Evolutionary conservation across 2,329 filamentous ascomycete species (phyloP).

Genomic region (Fusarium kyushuense): DNA sequence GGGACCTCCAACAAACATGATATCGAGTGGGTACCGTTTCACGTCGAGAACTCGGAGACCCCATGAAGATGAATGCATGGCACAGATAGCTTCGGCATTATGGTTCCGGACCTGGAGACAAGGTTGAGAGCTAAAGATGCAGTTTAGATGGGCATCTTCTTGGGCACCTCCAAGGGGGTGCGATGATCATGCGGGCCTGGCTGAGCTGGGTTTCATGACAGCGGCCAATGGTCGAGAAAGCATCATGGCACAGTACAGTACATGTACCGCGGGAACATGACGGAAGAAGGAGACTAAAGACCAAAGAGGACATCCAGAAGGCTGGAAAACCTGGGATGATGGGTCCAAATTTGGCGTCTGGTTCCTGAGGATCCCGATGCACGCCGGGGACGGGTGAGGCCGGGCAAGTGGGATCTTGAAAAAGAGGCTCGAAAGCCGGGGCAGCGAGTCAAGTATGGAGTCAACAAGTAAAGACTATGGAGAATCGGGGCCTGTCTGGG

Average conservation of each 20-base stretch:
- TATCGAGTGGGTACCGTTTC: slow-evolving; percentile 39
- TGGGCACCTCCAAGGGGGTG: slow-evolving; percentile 22
- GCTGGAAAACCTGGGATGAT: slow-evolving; percentile 22
- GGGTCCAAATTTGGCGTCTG: slow-evolving; percentile 30
- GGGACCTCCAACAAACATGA: slow-evolving; percentile 32
- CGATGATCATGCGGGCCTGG: slow-evolving; percentile 25
- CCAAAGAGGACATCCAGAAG: slow-evolving; percentile 16
- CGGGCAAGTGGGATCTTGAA: slow-evolving; percentile 44
- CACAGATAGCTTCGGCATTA: slow-evolving; percentile 34
- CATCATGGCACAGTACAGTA: slow-evolving; percentile 37
- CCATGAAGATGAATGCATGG: slow-evolving; percentile 37
- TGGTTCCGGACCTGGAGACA: slow-evolving; percentile 23
- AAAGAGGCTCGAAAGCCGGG: slow-evolving; percentile 47
- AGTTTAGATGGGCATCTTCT: slow-evolving; percentile 10
- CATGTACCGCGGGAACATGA: slow-evolving; percentile 38
- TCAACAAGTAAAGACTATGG: slow-evolving; percentile 40
- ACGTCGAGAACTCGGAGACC: slow-evolving; percentile 35
- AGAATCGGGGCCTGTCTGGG: slow-evolving; percentile 29
- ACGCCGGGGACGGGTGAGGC: slow-evolving; percentile 45
- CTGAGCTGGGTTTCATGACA: slow-evolving; percentile 29
- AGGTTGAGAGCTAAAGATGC: slow-evolving; percentile 6
- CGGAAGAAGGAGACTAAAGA: slow-evolving; percentile 39
- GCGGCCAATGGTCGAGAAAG: slow-evolving; percentile 33
- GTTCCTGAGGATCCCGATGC: slow-evolving; percentile 49
- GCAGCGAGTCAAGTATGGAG: slow-evolving; percentile 37